Evolutionary conservation across 805 yeast genomes (phyloP).

Genomic region (Suhomyces tanzawaensis): DNA sequence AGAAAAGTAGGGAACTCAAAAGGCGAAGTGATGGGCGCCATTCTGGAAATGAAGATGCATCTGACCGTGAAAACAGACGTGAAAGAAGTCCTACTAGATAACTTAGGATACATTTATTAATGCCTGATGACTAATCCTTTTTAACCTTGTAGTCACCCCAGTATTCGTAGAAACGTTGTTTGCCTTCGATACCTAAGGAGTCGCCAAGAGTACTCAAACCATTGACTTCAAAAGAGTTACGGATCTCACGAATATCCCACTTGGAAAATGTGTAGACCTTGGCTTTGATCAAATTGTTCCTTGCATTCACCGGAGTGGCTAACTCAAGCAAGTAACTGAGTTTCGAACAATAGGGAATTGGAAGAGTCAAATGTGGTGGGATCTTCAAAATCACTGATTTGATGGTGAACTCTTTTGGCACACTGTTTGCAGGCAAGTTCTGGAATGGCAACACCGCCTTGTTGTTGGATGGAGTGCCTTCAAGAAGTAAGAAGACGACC

Average conservation of each 20-base stretch:
- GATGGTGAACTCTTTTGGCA: conserved; percentile 12
- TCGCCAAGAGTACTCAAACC: conserved; percentile 28
- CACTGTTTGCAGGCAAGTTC: conserved; percentile 1
- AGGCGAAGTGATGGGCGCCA: not conserved
- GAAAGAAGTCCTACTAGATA: conserved; percentile 5
- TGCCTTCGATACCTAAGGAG: conserved; percentile 28
- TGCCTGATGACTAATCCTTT: not conserved
- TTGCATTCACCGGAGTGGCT: conserved; percentile 19
- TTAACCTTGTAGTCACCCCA: conserved; percentile 8
- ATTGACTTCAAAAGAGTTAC: conserved; percentile 30
- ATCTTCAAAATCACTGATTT: conserved; percentile 39
- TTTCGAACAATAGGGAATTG: conserved; percentile 29
- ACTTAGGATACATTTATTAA: not conserved
- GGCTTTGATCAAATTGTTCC: conserved; percentile 20
- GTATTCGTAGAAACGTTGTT: conserved; percentile 24
- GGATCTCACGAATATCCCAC: conserved; percentile 17
- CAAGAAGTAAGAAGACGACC: conserved; percentile 59
- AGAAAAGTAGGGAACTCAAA: conserved; percentile 1
- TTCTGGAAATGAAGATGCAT: not conserved
- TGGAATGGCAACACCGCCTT: conserved; percentile 65
- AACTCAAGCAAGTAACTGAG: conserved; percentile 22
- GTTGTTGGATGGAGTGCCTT: conserved; percentile 86
- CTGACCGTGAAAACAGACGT: no score
- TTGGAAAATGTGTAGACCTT: conserved; percentile 25
- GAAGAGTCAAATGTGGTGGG: conserved; percentile 37